Evolutionary conservation across 768 basidiomycete species (phyloP), one percentile per base, ranked within the genome.

Genomic region (Phylloporus arenicola): DNA sequence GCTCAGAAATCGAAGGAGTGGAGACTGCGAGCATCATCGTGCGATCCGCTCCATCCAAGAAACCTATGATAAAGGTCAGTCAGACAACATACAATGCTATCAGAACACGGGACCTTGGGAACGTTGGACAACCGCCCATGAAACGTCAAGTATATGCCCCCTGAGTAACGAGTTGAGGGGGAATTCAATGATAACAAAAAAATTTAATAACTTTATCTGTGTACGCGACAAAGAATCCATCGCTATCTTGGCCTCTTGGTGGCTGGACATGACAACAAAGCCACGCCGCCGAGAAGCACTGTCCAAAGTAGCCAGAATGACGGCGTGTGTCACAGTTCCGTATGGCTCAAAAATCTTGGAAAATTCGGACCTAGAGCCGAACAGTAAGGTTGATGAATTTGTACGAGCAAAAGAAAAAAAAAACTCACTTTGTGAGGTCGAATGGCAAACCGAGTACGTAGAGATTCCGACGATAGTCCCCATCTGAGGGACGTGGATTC

Each of bases 91-190:
- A 31, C 31, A 45, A 25, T 46, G 1, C 27, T 31, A 29, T 11
- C 20, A 27, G 3, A 7, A 6, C 3, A 55, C 31, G 50, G 17
- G 30, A 86, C 87, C 88, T 75, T 85, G 82, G 54, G 88, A 91
- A 40, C 88, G 86, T 57, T 91, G 88, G 33, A 91, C 88, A 20
- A 91, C 88, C 16, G 88, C 88, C 88, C 88, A 91, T 6, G 88
- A 89, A 45, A 91, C 79, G 62, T 91, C 88, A 41, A 91, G 79
- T 17, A 76, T 74, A 59, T 89, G 83, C 7, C 87, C 86, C 61
- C 85, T 89, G 35, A 30, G 43, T 34, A 37, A 44, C 42, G 31
- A 39, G 35, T 54, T 48, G 49, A 55, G 30, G 13, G 55, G 13
- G 4, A 13, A n/a, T 37, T 6, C 27, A n/a, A n/a, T n/a, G 16